Conservation (phyloP, 2,329 filamentous ascomycete species). For the Gyromitra esculenta region DNA sequence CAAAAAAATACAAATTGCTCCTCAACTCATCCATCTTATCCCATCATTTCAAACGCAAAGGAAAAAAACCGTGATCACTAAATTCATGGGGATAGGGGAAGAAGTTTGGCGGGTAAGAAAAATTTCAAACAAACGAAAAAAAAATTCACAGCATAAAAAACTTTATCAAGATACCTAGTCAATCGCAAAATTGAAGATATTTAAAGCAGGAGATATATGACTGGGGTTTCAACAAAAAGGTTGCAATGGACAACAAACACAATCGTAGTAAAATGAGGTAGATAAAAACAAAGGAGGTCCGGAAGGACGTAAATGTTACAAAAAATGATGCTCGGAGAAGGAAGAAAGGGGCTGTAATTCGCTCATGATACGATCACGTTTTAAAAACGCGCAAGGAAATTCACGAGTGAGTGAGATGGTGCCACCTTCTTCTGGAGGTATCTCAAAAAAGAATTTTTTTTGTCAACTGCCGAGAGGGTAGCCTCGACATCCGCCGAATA, state of each 20-base stretch:
- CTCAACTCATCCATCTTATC: not conserved
- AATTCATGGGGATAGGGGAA: not conserved
- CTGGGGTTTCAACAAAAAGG: constrained; percentile 8
- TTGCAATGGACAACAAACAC: constrained; percentile 19
- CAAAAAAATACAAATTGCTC: constrained; percentile 8
- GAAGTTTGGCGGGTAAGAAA: not conserved
- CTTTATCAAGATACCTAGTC: constrained; percentile 20
- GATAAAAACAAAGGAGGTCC: constrained; percentile 4
- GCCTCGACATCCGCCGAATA: not conserved
- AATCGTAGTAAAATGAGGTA: constrained; percentile 24
- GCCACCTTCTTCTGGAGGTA: not conserved
- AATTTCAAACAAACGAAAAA: constrained; percentile 13
- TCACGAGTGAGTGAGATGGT: not conserved
- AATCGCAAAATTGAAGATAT: constrained; percentile 30
- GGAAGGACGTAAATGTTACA: constrained; percentile 16
- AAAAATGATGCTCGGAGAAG: constrained; percentile 11
- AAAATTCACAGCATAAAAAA: constrained; percentile 21
- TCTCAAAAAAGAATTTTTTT: constrained; percentile 3
- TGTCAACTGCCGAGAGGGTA: constrained; percentile 10
- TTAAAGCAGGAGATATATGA: constrained; percentile 23
- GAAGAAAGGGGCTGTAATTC: constrained; percentile 3
- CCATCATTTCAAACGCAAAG: constrained; percentile 19
- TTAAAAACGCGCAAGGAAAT: constrained; percentile 29
- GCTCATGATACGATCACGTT: constrained; percentile 31
- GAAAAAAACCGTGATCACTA: constrained; percentile 8